Conservation (phyloP, 495 filamentous ascomycete genomes). For the Trichoderma reesei region DNA sequence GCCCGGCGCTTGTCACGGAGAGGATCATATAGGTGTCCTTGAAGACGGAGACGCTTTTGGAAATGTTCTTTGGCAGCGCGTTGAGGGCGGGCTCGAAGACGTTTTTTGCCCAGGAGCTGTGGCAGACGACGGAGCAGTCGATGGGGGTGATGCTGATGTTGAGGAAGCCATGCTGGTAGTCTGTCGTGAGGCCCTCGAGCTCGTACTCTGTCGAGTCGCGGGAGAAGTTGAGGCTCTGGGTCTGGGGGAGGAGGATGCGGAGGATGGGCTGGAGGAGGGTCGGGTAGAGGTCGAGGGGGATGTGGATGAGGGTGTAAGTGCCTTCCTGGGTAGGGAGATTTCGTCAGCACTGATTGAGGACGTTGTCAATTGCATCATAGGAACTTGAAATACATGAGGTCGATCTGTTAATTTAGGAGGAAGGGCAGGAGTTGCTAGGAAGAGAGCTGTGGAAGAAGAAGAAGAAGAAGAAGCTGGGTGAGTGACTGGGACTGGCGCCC, state of each 20-base stretch:
- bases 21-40: conserved; percentile 79
- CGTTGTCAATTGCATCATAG: background rate
- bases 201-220: conserved; percentile 20
- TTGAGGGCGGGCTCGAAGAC: conserved; percentile 65
- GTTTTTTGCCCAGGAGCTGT: conserved; percentile 54
- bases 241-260: conserved; percentile 65
- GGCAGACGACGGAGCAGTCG: conserved; percentile 89
- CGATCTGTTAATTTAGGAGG: background rate
- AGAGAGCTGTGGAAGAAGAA: background rate
- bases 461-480: background rate
- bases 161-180: conserved; percentile 61
- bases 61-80: conserved; percentile 34
- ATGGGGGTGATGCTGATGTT: conserved; percentile 89
- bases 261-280: conserved; percentile 76
- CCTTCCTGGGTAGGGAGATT: conserved; percentile 55
- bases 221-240: conserved; percentile 25
- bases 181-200: conserved; percentile 30
- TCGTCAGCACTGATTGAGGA: conserved; percentile 10
- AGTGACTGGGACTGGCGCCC: background rate
- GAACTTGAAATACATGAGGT: background rate
- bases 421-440: background rate
- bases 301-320: conserved; percentile 78
- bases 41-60: conserved; percentile 58
- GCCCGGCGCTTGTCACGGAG: conserved; percentile 74
- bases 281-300: conserved; percentile 73